Percentiles rank a stretch among this genome's conserved stretches.
Evolutionary conservation across 345 rosid genomes (phyloP).

Genomic region (Trapa incisa): DNA sequence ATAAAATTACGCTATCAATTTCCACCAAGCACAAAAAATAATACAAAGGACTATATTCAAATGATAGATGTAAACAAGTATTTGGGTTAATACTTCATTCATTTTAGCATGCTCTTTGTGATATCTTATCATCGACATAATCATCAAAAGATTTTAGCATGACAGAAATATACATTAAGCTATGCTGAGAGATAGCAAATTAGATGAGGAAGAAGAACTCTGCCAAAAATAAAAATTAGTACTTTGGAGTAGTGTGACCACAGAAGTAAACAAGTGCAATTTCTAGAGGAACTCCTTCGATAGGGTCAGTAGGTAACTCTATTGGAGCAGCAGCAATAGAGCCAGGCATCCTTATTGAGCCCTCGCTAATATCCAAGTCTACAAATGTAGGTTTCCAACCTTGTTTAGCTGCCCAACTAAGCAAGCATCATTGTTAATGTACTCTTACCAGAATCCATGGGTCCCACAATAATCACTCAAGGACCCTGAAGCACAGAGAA

Average conservation of each 20-base stretch:
- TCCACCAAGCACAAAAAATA: not conserved
- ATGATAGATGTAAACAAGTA: not conserved
- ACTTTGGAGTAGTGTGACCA: constrained; percentile 78
- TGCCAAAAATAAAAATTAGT: constrained; percentile 2
- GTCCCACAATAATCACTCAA: constrained; percentile 78
- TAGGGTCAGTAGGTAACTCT: constrained; percentile 84
- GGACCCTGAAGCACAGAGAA: constrained; percentile 46
- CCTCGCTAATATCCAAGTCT: constrained; percentile 91
- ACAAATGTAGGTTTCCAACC: constrained; percentile 86
- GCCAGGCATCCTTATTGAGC: constrained; percentile 76
- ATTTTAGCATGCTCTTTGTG: not conserved
- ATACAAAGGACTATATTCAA: not conserved
- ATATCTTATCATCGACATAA: not conserved
- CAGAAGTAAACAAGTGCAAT: constrained; percentile 80
- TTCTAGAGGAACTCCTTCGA: constrained; percentile 83
- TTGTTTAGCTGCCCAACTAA: constrained; percentile 93
- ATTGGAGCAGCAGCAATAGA: constrained; percentile 84
- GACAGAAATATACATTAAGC: not conserved
- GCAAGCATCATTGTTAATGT: constrained; percentile 76
- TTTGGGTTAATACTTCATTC: not conserved
- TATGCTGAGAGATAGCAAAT: not conserved
- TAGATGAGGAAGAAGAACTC: not conserved
- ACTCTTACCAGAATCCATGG: constrained; percentile 90
- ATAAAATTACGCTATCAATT: not conserved
- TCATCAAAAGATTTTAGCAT: not conserved